phyloP scores from a whole-genome alignment of 495 filamentous ascomycete genomes.

The Xylona heveae region DNA sequence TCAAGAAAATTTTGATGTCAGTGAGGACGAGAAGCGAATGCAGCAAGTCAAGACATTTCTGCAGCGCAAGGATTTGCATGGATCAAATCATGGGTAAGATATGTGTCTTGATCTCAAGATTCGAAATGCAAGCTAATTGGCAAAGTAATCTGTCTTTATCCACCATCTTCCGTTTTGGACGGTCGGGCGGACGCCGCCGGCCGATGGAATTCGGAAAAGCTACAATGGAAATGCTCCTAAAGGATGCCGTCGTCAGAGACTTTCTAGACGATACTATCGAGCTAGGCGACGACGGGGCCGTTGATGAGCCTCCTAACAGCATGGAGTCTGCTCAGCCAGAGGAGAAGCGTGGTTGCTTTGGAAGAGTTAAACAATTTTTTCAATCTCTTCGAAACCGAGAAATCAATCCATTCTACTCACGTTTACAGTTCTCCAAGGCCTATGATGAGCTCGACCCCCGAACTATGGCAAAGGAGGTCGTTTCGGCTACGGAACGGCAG shows the following conservation, averaged over 20 bases:
- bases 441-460: constrained; percentile 65
- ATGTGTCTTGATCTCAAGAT: constrained; percentile 20
- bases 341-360: constrained; percentile 5
- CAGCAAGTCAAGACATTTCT: constrained; percentile 90
- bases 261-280: constrained; percentile 72
- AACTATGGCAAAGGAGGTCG: constrained; percentile 73
- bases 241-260: constrained; percentile 82
- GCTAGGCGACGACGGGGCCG: constrained; percentile 11
- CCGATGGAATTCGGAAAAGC: constrained; percentile 75
- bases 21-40: constrained; percentile 91
- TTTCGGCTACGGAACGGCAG: constrained; percentile 58
- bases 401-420: constrained; percentile 90
- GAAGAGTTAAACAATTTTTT: too few relatives aligned
- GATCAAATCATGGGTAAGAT: constrained; percentile 14
- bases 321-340: constrained; percentile 9
- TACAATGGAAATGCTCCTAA: constrained; percentile 83
- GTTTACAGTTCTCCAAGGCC: constrained; percentile 44
- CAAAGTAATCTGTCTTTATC: constrained; percentile 61
- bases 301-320: constrained; percentile 5
- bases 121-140: constrained; percentile 4
- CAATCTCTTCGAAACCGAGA: too few relatives aligned
- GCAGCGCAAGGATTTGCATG: constrained; percentile 69
- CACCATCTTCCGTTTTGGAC: constrained; percentile 66
- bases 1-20: constrained; percentile 99
- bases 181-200: constrained; percentile 35